Percentiles rank a stretch among this genome's conserved stretches.
These are phyloP conservation scores for Prunus salicina DNA, from an alignment of 306 rosid species.

Conservation along the genomic window DNA sequence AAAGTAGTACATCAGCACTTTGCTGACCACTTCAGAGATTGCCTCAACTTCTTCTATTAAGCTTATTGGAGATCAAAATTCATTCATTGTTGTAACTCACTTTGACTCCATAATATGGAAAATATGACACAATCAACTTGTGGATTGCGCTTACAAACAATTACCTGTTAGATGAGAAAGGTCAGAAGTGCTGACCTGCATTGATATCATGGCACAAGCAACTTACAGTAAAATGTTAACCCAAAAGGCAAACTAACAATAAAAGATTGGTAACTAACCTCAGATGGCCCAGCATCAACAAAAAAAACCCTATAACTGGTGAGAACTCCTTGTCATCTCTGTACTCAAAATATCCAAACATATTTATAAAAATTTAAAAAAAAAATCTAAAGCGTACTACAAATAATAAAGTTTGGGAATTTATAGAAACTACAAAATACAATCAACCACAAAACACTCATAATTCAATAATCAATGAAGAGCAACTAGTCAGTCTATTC, in stretches of 20 bases:
- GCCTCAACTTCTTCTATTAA: not conserved
- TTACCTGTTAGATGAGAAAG: no score
- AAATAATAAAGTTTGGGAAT: not conserved
- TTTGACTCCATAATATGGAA: no score
- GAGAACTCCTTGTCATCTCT: conserved; percentile 87
- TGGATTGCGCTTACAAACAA: no score
- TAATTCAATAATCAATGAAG: not conserved
- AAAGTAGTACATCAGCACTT: not conserved
- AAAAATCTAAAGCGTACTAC: not conserved
- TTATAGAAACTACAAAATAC: not conserved
- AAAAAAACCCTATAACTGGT: conserved; percentile 70
- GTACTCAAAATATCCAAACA: conserved; percentile 14
- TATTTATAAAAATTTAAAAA: not conserved
- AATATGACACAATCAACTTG: no score
- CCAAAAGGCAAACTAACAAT: no score
- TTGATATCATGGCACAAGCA: no score
- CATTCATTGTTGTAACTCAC: no score
- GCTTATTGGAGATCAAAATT: not conserved
- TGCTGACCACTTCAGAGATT: not conserved
- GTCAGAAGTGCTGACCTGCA: no score
- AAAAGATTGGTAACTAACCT: conserved; percentile 15
- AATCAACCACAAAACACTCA: not conserved
- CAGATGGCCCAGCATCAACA: conserved; percentile 49
- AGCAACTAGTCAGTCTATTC: not conserved
- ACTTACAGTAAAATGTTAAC: no score